phyloP scores from a whole-genome alignment of 495 filamentous ascomycete genomes.

The Hyaloscypha finlandica region DNA sequence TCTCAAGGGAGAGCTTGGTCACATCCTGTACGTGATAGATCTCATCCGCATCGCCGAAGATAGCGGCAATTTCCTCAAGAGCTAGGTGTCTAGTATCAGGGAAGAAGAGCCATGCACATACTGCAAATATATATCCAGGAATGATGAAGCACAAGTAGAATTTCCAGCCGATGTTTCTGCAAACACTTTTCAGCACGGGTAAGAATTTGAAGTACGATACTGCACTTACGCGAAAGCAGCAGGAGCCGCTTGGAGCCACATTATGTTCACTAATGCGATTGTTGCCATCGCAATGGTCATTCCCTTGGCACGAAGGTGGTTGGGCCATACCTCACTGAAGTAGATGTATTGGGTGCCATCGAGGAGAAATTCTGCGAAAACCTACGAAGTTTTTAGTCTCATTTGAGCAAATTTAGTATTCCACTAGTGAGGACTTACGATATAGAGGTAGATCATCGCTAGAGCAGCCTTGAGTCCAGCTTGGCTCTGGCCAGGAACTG shows the following conservation, averaged over 20 bases:
- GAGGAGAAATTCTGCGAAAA: constrained; percentile 3
- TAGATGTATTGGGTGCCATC: constrained; percentile 25
- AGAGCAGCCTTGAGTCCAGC: constrained; percentile 15
- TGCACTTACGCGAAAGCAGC: constrained; percentile 9
- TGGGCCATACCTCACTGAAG: constrained; percentile 18
- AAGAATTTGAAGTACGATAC: not conserved
- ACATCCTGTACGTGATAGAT: not conserved
- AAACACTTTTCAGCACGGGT: not conserved
- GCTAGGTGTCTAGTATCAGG: constrained; percentile 8
- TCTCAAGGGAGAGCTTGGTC: not conserved
- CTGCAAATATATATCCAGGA: not conserved
- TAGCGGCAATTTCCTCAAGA: constrained; percentile 17
- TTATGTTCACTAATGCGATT: constrained; percentile 11
- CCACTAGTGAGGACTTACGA: not conserved
- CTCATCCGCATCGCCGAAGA: constrained; percentile 14
- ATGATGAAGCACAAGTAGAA: constrained; percentile 15
- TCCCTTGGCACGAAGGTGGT: constrained; percentile 16
- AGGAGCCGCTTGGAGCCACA: constrained; percentile 15
- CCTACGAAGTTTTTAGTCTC: not conserved
- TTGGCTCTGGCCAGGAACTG: not conserved
- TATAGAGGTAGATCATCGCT: constrained; percentile 26
- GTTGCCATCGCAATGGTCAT: constrained; percentile 11
- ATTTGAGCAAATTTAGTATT: not conserved
- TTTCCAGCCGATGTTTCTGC: constrained; percentile 17
- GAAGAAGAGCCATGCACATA: constrained; percentile 2